Evolutionary conservation across 176 grass and related monocot species (phyloP).

Genomic region (Musa schizocarpa): DNA sequence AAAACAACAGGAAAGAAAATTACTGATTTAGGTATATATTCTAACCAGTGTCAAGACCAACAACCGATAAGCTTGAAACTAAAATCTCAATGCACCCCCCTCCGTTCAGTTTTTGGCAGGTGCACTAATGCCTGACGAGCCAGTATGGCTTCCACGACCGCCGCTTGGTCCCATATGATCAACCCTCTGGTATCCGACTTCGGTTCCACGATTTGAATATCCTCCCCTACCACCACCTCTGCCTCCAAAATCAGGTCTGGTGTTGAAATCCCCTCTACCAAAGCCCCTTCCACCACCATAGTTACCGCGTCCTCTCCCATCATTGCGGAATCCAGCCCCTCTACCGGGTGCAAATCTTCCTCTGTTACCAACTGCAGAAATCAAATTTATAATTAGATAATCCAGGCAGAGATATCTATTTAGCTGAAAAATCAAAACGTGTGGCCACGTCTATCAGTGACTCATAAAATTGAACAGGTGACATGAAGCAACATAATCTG

Average conservation of each 20-base stretch:
- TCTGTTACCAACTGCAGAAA: slow-evolving; percentile 33
- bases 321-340: slow-evolving; percentile 12
- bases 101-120: slow-evolving; percentile 14
- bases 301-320: slow-evolving; percentile 12
- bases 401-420: not conserved
- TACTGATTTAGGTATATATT: not conserved
- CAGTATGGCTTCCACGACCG: slow-evolving; percentile 36
- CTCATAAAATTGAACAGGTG: not conserved
- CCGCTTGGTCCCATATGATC: slow-evolving; percentile 34
- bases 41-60: not conserved
- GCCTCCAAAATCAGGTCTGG: slow-evolving; percentile 47
- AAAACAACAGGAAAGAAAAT: not conserved
- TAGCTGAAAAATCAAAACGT: not conserved
- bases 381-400: slow-evolving; percentile 3
- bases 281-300: slow-evolving; percentile 4
- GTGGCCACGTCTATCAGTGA: not conserved
- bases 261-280: slow-evolving; percentile 48
- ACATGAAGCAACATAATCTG: not conserved
- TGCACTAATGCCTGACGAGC: slow-evolving; percentile 23
- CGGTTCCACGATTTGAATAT: slow-evolving; percentile 32
- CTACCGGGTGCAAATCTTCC: slow-evolving; percentile 9
- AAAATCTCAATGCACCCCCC: not conserved
- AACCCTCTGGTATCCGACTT: slow-evolving; percentile 64
- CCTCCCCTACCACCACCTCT: slow-evolving; percentile 55
- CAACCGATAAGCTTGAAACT: not conserved